A percentile compares a stretch with the other conserved stretches of the same genome.
phyloP scores from a whole-genome alignment of 2,329 filamentous ascomycete genomes.

The Chaetomium strumarium region DNA sequence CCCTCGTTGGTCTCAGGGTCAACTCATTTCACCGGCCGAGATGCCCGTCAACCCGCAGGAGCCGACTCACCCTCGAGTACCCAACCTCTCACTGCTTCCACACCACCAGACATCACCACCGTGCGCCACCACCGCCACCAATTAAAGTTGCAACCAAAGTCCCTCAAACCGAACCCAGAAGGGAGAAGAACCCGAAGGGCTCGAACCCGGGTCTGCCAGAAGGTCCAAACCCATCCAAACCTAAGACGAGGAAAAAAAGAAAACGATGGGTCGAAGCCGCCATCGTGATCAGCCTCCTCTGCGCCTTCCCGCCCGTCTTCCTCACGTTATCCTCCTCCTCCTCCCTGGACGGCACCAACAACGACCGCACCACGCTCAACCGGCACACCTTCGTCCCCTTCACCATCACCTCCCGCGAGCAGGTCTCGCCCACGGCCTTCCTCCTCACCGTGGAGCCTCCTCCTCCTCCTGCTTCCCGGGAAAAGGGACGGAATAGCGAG shows the following conservation, averaged over 20 bases:
- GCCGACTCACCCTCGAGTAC: too few relatives aligned
- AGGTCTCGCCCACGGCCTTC: constrained; percentile 61
- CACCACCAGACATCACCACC: too few relatives aligned
- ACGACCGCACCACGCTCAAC: constrained; percentile 41
- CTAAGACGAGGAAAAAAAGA: background rate
- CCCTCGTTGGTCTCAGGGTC: background rate
- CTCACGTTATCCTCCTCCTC: background rate
- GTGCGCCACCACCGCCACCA: too few relatives aligned
- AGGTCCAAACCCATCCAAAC: background rate
- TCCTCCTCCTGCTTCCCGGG: background rate
- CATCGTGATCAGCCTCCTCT: background rate
- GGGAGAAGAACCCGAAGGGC: too few relatives aligned
- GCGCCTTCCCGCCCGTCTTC: background rate
- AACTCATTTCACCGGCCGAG: too few relatives aligned
- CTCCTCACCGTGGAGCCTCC: constrained; percentile 57
- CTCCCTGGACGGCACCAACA: background rate
- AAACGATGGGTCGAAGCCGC: background rate
- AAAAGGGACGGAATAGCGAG: background rate
- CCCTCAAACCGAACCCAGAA: too few relatives aligned
- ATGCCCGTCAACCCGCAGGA: too few relatives aligned
- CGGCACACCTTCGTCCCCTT: constrained; percentile 58
- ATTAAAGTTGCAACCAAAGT: too few relatives aligned
- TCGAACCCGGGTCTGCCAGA: too few relatives aligned
- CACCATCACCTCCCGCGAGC: constrained; percentile 54
- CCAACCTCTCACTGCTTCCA: too few relatives aligned